Percentiles rank a stretch among this genome's conserved stretches.
phyloP scores from a whole-genome alignment of 495 filamentous ascomycete genomes.

The Podospora pseudopauciseta region DNA sequence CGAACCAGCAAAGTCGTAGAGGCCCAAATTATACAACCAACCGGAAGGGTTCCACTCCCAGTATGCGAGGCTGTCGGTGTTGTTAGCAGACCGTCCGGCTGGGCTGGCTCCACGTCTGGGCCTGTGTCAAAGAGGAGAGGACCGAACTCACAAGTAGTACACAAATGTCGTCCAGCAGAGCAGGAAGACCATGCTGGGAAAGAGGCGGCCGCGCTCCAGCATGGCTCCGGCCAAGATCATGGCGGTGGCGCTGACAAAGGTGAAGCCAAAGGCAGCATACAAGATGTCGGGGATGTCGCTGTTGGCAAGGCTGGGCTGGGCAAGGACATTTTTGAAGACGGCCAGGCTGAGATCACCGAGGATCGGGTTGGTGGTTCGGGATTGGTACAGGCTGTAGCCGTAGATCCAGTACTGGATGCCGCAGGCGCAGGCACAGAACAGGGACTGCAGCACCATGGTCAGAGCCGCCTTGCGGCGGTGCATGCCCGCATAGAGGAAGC shows the following conservation, averaged over 20 bases:
- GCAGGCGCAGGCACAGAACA: constrained; percentile 80
- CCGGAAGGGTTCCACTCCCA: constrained; percentile 87
- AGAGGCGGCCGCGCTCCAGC: constrained; percentile 70
- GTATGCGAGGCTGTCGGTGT: constrained; percentile 60
- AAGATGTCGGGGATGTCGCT: constrained; percentile 70
- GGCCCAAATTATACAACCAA: constrained; percentile 71
- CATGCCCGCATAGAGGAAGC: constrained; percentile 94
- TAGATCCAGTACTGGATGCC: constrained; percentile 98
- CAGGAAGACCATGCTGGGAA: constrained; percentile 82
- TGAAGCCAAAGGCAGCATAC: constrained; percentile 35
- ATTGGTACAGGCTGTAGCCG: constrained; percentile 91
- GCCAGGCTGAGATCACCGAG: constrained; percentile 82
- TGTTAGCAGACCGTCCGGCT: neutral
- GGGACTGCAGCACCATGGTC: constrained; percentile 85
- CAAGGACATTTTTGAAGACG: constrained; percentile 71
- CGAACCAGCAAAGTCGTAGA: constrained; percentile 82
- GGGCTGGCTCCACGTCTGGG: no score
- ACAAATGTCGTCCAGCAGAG: constrained; percentile 85
- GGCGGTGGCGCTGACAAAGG: constrained; percentile 23
- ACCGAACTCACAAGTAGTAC: constrained; percentile 43
- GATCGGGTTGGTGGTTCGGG: constrained; percentile 74
- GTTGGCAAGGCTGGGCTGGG: constrained; percentile 69
- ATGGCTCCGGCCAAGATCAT: constrained; percentile 29
- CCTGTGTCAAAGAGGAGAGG: no score
- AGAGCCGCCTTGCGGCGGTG: constrained; percentile 90